Evolutionary conservation across 805 yeast genomes (phyloP), one percentile per base, ranked within the genome.

Genomic region (Kodamaea kaohsiungensis): DNA sequence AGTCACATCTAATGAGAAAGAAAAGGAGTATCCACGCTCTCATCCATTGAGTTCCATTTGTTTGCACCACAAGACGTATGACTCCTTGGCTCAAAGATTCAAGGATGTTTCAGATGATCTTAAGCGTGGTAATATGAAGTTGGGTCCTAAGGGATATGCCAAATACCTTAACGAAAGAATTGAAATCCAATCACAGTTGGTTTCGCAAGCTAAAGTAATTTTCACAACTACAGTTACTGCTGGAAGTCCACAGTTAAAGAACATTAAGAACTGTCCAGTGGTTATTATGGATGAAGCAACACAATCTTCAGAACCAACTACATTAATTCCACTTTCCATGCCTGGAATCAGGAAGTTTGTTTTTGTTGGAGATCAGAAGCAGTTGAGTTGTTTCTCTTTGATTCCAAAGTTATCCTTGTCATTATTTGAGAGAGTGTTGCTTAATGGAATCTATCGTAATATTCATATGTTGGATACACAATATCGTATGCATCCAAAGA

Each of bases 211-310:
- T 0, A 83, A 83, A 59, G 87, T 87, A 18, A 83, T 87, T 17
- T 84, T 87, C 65, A 83, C 91, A 1, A 87, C 92, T 1, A 84
- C 88, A 1, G 89, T 86, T 40, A 85, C 85, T 39, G 86, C 89
- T 7, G 91, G 90, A 51, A 88, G 88, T 1, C 78, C 82, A 43
- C 83, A 81, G 60, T 69, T 87, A 59, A 85, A 84, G 60, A 73
- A 79, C 12, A 71, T 86, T 8, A 72, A 76, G 39, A 79, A 76
- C 58, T 66, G 80, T 57, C 90, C 90, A 1, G 85, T 85, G 2
- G 88, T 87, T 5, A 86, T 87, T 33, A 84, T 87, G 88, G 92
- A 87, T 71, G 92, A 87, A 69, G 81, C 89, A 3, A 87, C 91
- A 0, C 91, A 87, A 61, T 85, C 91, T 0, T 83, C 90, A 0